Evolutionary conservation across 352 stramenopile species (phyloP), one percentile per base, ranked within the genome.

Genomic region (Plasmopara halstedii): DNA sequence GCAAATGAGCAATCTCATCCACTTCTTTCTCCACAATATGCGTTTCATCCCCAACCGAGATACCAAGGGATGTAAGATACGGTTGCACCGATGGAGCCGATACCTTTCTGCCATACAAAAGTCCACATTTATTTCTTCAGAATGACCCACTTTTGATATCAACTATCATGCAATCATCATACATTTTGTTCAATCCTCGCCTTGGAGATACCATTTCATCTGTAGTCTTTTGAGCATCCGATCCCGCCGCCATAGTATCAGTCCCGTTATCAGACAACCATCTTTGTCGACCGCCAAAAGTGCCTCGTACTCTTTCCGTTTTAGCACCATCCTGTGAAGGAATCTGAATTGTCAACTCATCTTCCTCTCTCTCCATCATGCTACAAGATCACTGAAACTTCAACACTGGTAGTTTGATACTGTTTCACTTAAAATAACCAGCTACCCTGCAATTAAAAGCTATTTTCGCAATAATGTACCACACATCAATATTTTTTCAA

Each of bases 11-110:
- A 19, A 88, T 63, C 54, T 90, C 79, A 46, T 90, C 82, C 7
- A 84, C 64, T 55, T 90, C 76, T 33, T 83, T 85, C 37, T 88
- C 76, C 6, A 90, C 74, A 43, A 90, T 85, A 18, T 88, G 73
- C 14, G 71, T 72, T 46, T 90, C 79, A 20, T 88, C 75, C 8
- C 79, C 79, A 14, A 90, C 70, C 6, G 66, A 14, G 42, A 87
- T 85, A 6, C 79, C 79, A 39, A 90, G 70, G 9, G 75, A 86
- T 7, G 70, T 78, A 38, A 90, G 47, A 36, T 85, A 90, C 9
- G 73, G 74, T 44, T 83, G 66, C 37, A 88, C 75, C 1, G 71
- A 86, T 23, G 73, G 74, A 3, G 75, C 67, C 0, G 73, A 80
- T 3, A 88, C 65, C 33, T 87, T 86, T 35, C 64, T 79, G 22